Percentiles rank a stretch among this genome's conserved stretches.
These are phyloP conservation scores for Pseudocercospora vitis DNA, from an alignment of 2,329 filamentous ascomycete genomes.

Conservation along the genomic window DNA sequence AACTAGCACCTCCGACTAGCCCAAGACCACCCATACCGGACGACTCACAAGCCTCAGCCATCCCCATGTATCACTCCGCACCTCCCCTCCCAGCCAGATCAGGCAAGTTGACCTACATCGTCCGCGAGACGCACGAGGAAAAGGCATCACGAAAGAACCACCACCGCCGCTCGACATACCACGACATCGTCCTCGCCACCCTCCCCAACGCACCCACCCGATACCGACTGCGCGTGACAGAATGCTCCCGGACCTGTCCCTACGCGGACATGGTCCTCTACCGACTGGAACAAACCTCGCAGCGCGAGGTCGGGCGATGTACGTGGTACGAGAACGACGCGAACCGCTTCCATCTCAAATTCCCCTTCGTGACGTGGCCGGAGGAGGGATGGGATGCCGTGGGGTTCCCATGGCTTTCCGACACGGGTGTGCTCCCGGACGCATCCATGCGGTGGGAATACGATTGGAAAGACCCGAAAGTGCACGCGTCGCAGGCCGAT, in stretches of 20 bases:
- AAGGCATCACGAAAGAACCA: background rate
- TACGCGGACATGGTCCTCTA: background rate
- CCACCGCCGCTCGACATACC: background rate
- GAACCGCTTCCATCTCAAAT: background rate
- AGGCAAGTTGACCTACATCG: background rate
- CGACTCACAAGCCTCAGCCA: background rate
- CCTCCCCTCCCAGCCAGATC: background rate
- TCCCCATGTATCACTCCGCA: background rate
- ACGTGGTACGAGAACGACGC: background rate
- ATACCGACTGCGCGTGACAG: background rate
- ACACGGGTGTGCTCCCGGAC: background rate
- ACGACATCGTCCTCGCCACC: background rate
- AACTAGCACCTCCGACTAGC: too few species aligned
- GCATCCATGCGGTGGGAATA: background rate
- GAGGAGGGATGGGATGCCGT: too few species aligned
- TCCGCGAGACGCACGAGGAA: background rate
- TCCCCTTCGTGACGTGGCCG: slow-evolving; percentile 6
- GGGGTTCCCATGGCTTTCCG: background rate
- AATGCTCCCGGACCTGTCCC: background rate
- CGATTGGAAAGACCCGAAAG: background rate
- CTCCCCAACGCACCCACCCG: background rate
- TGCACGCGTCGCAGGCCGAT: background rate
- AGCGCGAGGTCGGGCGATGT: background rate
- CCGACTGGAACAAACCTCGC: background rate
- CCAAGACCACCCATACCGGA: too few species aligned